Evolutionary conservation across 164 flowering plant species (phyloP).

Genomic region (Piper longum): DNA sequence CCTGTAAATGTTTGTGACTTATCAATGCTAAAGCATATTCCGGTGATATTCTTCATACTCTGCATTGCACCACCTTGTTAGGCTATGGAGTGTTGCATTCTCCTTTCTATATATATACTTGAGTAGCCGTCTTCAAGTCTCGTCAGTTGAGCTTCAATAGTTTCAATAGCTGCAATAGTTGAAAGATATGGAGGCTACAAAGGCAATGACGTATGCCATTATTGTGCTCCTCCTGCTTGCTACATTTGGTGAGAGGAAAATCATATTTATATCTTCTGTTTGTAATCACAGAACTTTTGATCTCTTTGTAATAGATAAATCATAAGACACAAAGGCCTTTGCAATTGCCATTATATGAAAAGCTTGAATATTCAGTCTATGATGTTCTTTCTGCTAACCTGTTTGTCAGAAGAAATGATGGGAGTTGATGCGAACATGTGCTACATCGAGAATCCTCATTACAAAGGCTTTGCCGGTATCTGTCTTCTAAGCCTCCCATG

Average conservation of each 20-base stretch:
- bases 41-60: no score
- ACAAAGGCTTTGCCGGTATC: neutral
- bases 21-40: no score
- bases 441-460: neutral
- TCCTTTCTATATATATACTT: no score
- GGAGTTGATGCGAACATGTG: neutral
- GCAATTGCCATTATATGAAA: neutral
- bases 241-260: neutral
- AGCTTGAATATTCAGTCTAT: neutral
- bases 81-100: no score
- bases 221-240: neutral
- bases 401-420: neutral
- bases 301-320: no score
- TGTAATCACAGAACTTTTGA: no score
- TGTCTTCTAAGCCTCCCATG: neutral
- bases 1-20: no score
- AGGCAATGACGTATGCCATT: neutral
- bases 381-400: neutral
- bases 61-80: no score
- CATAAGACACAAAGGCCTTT: neutral
- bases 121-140: no score
- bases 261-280: no score
- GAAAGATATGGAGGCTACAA: neutral
- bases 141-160: no score
- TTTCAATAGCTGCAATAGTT: no score